Conservation (phyloP, 441 rosid genomes). For the Bocquillonia castaneifolia region DNA sequence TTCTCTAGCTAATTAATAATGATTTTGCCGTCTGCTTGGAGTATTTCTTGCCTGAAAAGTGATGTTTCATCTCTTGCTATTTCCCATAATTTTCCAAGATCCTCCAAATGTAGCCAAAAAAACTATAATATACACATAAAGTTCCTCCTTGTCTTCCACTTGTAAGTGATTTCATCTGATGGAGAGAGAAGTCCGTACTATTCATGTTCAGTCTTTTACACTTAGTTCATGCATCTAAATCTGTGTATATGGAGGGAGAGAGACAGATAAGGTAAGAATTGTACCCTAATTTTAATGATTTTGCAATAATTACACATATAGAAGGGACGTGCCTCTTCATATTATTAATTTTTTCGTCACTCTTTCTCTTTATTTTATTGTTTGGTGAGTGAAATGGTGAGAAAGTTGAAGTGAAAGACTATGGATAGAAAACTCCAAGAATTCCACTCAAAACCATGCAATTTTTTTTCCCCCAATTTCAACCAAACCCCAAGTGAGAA, state of each 20-base stretch:
- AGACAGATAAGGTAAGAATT: neutral
- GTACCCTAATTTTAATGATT: slow-evolving; percentile 17
- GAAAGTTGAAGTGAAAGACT: slow-evolving; percentile 20
- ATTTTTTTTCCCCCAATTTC: slow-evolving; percentile 14
- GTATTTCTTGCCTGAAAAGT: too few species aligned
- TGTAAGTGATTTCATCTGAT: slow-evolving; percentile 9
- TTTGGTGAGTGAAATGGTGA: slow-evolving; percentile 7
- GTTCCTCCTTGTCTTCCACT: slow-evolving; percentile 20
- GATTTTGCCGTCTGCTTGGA: too few species aligned
- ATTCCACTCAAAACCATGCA: slow-evolving; percentile 44
- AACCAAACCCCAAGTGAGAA: slow-evolving; percentile 17
- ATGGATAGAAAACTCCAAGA: slow-evolving; percentile 36
- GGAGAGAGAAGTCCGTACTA: neutral
- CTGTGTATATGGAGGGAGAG: neutral
- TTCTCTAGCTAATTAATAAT: too few species aligned
- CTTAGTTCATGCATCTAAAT: neutral
- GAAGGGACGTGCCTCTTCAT: slow-evolving; percentile 9
- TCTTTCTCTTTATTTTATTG: neutral
- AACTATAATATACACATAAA: slow-evolving; percentile 24
- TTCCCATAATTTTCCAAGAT: neutral
- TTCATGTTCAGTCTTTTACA: slow-evolving; percentile 14
- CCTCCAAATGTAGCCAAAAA: neutral
- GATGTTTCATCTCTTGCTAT: neutral
- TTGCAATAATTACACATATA: slow-evolving; percentile 19
- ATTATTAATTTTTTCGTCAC: neutral